Conservation (phyloP, 2,329 filamentous ascomycete species). For the Pseudocercospora vitis region DNA sequence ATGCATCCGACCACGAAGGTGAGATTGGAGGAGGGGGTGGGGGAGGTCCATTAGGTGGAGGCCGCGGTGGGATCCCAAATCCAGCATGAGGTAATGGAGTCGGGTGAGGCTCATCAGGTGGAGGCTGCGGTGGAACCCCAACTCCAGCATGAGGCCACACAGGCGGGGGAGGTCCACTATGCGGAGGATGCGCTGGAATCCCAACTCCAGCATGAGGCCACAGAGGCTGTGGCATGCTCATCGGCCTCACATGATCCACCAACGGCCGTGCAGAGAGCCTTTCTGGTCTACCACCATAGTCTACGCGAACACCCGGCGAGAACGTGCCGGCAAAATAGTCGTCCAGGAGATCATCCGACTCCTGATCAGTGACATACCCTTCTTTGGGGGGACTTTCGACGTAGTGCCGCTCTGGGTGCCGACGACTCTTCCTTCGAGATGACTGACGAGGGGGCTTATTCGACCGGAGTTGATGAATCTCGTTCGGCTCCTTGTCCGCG, state of each 20-base stretch:
- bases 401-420: not conserved
- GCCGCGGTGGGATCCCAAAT: conserved; percentile 9
- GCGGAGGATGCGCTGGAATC: conserved; percentile 2
- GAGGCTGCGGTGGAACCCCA: conserved; percentile 8
- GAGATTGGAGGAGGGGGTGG: conserved; percentile 1
- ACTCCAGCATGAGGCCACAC: not conserved
- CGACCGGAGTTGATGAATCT: not conserved
- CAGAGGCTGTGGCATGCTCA: conserved; percentile 2
- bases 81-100: too few relatives aligned
- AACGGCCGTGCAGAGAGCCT: not conserved
- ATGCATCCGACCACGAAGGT: not conserved
- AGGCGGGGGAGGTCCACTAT: not conserved
- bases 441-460: not conserved
- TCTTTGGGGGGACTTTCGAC: not conserved
- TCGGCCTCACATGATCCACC: not conserved
- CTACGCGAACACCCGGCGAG: not conserved
- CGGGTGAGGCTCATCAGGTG: not conserved
- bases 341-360: conserved; percentile 18
- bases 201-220: conserved; percentile 5
- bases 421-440: conserved; percentile 3
- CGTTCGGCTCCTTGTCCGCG: not conserved
- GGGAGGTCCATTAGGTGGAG: not conserved
- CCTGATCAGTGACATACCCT: conserved; percentile 8
- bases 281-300: not conserved
- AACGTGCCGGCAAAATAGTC: conserved; percentile 17